These are phyloP conservation scores for Brassica rapa DNA, from an alignment of 345 rosid genomes.

Conservation along the genomic window DNA sequence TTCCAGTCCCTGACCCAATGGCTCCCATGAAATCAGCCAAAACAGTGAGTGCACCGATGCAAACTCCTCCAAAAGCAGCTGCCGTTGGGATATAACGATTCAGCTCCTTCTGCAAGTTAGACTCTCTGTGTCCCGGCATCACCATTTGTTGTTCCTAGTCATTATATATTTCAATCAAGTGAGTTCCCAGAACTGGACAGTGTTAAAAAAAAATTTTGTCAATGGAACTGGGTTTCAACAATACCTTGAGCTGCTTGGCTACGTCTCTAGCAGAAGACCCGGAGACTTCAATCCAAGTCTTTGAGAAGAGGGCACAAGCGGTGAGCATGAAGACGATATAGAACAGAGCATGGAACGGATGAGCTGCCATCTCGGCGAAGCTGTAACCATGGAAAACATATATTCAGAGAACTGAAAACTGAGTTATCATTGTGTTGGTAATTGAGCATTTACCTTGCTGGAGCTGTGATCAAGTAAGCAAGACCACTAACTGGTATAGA, in stretches of 20 bases:
- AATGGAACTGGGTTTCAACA: background rate
- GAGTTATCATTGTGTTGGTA: background rate
- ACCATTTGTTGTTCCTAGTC: conserved; percentile 88
- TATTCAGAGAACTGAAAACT: conserved; percentile 5
- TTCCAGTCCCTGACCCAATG: conserved; percentile 78
- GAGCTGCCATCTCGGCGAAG: conserved; percentile 71
- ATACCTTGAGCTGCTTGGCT: conserved; percentile 80
- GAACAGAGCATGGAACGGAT: conserved; percentile 78
- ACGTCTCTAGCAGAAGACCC: conserved; percentile 83
- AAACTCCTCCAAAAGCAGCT: conserved; percentile 76
- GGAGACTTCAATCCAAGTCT: conserved; percentile 82
- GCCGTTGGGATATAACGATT: conserved; percentile 76
- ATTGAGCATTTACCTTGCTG: conserved; percentile 49
- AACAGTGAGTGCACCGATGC: conserved; percentile 78
- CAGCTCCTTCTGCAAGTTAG: conserved; percentile 71
- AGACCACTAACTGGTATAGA: conserved; percentile 72
- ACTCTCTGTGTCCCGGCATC: conserved; percentile 76
- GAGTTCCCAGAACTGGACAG: background rate
- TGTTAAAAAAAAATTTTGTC: background rate
- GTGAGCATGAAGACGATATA: conserved; percentile 73
- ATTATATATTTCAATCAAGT: background rate
- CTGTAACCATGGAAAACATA: conserved; percentile 37
- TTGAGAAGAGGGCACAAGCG: conserved; percentile 79
- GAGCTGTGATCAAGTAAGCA: conserved; percentile 72
- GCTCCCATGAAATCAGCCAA: conserved; percentile 84